Evolutionary conservation across 345 rosid species (phyloP).

Genomic region (Linum usitatissimum): DNA sequence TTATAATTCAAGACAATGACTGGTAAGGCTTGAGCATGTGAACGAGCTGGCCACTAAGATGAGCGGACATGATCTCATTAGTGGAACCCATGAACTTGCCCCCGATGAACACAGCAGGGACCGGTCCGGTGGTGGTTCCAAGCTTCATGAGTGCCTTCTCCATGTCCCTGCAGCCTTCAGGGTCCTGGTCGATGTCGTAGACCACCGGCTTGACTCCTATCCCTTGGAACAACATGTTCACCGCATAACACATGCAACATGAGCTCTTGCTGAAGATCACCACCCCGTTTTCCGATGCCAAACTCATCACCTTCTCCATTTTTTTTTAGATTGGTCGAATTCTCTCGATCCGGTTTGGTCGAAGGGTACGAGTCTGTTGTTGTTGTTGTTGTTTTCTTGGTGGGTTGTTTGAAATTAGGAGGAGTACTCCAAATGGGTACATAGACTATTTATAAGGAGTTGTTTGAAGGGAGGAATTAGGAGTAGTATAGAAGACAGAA

Average conservation of each 20-base stretch:
- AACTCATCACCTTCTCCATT: constrained; percentile 64
- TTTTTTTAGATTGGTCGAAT: neutral
- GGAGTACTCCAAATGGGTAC: neutral
- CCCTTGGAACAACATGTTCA: constrained; percentile 56
- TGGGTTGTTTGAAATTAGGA: neutral
- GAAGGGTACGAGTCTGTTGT: no score
- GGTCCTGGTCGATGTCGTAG: constrained; percentile 64
- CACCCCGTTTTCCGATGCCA: constrained; percentile 55
- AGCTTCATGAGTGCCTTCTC: constrained; percentile 63
- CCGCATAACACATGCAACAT: constrained; percentile 70
- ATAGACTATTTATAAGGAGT: neutral
- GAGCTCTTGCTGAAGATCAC: constrained; percentile 80
- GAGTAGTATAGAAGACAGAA: neutral
- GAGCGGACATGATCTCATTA: constrained; percentile 80
- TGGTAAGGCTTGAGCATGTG: constrained; percentile 57
- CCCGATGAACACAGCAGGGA: constrained; percentile 66
- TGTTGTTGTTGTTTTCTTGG: neutral
- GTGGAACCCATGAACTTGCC: constrained; percentile 70
- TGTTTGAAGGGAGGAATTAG: neutral
- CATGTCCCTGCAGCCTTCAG: constrained; percentile 49
- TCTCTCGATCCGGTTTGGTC: neutral
- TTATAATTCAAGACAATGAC: constrained; percentile 23
- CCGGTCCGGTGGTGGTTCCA: constrained; percentile 43
- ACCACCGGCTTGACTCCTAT: constrained; percentile 51
- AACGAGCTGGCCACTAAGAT: constrained; percentile 53